A percentile compares a stretch with the other conserved stretches of the same genome.
Conservation (phyloP, 2,329 filamentous ascomycete genomes). For the Ophiognomonia clavigignenti-juglandacearum region DNA sequence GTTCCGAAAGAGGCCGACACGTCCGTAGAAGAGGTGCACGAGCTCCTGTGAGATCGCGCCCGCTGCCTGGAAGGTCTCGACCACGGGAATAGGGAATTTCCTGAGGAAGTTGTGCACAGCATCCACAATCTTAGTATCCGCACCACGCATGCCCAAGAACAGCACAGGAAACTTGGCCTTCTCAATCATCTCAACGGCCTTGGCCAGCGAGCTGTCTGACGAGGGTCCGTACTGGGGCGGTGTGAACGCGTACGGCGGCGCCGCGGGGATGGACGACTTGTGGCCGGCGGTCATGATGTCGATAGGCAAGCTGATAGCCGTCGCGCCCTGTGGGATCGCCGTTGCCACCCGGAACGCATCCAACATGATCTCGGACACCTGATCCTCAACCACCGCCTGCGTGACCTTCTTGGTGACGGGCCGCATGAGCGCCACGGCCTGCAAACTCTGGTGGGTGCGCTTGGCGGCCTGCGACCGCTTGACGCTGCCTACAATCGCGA, state of each 20-base stretch:
- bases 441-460: slow-evolving; percentile 42
- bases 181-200: slow-evolving; percentile 30
- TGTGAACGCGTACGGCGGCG: slow-evolving; percentile 32
- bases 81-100: slow-evolving; percentile 37
- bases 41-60: slow-evolving; percentile 39
- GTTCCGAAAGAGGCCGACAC: slow-evolving; percentile 43
- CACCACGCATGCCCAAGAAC: slow-evolving; percentile 39
- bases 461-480: slow-evolving; percentile 37
- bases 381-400: slow-evolving; percentile 39
- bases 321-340: slow-evolving; percentile 35
- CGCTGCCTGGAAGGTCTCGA: slow-evolving; percentile 47
- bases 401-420: slow-evolving; percentile 38
- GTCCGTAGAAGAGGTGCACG: slow-evolving; percentile 39
- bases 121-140: slow-evolving; percentile 32
- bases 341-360: slow-evolving; percentile 38
- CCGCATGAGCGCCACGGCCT: slow-evolving; percentile 36
- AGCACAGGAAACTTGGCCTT: slow-evolving; percentile 35
- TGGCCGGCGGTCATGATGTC: slow-evolving; percentile 36
- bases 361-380: slow-evolving; percentile 41
- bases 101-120: slow-evolving; percentile 36
- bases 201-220: slow-evolving; percentile 24
- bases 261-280: slow-evolving; percentile 29
- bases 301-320: slow-evolving; percentile 39
- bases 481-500: slow-evolving; percentile 43
- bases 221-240: slow-evolving; percentile 36